Evolutionary conservation across 495 filamentous ascomycete genomes (phyloP).

Genomic region (Rusavskia elegans): DNA sequence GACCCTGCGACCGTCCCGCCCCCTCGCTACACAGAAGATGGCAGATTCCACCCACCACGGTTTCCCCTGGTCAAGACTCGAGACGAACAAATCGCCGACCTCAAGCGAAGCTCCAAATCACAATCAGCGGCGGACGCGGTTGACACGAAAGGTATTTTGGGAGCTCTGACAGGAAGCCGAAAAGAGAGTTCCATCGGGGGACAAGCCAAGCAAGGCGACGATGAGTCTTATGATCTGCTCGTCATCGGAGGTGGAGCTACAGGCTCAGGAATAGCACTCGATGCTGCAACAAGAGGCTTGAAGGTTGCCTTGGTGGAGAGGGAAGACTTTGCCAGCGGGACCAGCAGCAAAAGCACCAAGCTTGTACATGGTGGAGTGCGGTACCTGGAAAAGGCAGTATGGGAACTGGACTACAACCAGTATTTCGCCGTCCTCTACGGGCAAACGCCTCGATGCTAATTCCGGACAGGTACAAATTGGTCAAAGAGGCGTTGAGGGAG

Average conservation of each 20-base stretch:
- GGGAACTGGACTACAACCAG: conserved; percentile 91
- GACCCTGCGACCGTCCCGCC: conserved; percentile 68
- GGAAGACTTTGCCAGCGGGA: conserved; percentile 88
- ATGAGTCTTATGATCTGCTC: conserved; percentile 62
- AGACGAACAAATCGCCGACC: conserved; percentile 36
- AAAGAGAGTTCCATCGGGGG: conserved; percentile 10
- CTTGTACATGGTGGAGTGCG: conserved; percentile 92
- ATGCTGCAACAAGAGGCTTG: conserved; percentile 82
- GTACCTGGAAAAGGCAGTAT: conserved; percentile 93
- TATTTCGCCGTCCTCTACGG: conserved; percentile 18
- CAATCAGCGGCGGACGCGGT: not conserved
- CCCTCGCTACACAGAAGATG: conserved; percentile 61
- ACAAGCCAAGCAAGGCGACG: conserved; percentile 10
- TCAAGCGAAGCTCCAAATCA: conserved; percentile 21
- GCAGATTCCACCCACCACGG: conserved; percentile 61
- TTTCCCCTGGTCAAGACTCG: conserved; percentile 68
- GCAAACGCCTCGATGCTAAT: conserved; percentile 7
- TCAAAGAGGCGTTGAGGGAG: conserved; percentile 90
- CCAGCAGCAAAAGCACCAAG: conserved; percentile 94
- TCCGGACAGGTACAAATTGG: conserved; percentile 55
- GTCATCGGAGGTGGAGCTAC: conserved; percentile 90
- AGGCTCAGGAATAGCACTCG: conserved; percentile 80
- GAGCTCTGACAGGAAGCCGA: not conserved
- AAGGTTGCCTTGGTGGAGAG: conserved; percentile 90
- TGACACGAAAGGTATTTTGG: conserved; percentile 2